Evolutionary conservation across 139 green algal species (phyloP), one percentile per base, ranked within the genome.

Genomic region (Asterochloris sp.): DNA sequence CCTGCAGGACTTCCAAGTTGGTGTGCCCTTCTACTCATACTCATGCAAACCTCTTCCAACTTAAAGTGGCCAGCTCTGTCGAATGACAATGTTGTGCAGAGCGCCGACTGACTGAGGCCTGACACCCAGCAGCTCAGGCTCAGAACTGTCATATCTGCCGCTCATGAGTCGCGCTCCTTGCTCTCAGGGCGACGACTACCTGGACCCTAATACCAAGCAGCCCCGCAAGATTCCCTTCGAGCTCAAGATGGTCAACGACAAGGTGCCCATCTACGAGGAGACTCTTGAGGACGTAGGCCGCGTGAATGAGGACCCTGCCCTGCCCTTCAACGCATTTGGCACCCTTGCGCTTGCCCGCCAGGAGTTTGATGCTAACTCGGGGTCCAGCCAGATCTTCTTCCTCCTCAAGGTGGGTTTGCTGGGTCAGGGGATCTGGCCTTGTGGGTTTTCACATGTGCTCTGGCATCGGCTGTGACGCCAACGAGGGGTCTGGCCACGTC

Each of bases 281-380:
- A 98, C 93, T 13, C 91, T 99, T 24, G 96, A 99, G 89, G 96
- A 99, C 82, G 84, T 95, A 15, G 94, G 95, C 26, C 85, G 93
- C 27, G 97, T 92, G 84, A 96, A 97, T 81, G 96, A 97, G 74
- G 82, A 93, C 81, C 94, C 95, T 13, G 88, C 93, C 38, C 91
- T 99, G 75, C 96, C 97, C 24, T 99, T 99, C 93, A 99, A 99
- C 81, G 97, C 97, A 0, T 99, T 95, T 82, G 97, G 97, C 81
- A 99, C 97, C 12, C 80, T 99, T 77, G 96, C 97, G 15, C 94
- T 97, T 90, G 97, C 97, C 0, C 90, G 97, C 27, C 89, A 91
- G 47, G 97, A 99, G 92, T 99, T 99, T 87, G 94, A 98, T 62
- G 89, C 95, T 86, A 98, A 99, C 93, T 95, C 87, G 1, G 96